These are phyloP conservation scores for Ceratobasidium sp. DNA, from an alignment of 1,284 basidiomycete genomes.

Conservation along the genomic window DNA sequence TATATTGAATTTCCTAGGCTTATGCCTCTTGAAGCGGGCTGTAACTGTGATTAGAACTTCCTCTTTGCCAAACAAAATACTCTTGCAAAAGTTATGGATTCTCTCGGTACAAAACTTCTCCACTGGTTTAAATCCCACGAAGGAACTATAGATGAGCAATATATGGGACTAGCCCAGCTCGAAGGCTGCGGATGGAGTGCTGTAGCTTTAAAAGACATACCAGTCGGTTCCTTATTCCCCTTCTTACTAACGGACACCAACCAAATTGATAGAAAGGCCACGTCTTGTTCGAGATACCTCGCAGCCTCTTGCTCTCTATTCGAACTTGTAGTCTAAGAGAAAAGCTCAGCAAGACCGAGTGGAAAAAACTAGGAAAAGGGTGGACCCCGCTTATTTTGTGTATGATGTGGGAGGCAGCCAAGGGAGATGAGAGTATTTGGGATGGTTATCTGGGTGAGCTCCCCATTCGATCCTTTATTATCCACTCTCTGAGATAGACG, in stretches of 20 bases:
- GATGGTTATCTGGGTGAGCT: conserved; percentile 74
- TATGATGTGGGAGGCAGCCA: conserved; percentile 93
- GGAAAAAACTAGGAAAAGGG: conserved; percentile 77
- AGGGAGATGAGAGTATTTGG: conserved; percentile 74
- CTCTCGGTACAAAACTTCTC: conserved; percentile 14
- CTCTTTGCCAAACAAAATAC: no score
- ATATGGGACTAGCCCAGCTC: conserved; percentile 28
- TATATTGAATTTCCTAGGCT: no score
- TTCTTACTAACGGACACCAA: neutral
- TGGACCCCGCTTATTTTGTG: conserved; percentile 93
- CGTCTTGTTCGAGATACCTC: conserved; percentile 87
- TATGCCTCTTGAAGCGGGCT: no score
- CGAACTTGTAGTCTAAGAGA: conserved; percentile 77
- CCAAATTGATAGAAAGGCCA: conserved; percentile 70
- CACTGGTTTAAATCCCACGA: conserved; percentile 32
- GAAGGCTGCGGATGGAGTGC: conserved; percentile 31
- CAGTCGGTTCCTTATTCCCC: conserved; percentile 10
- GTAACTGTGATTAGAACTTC: no score
- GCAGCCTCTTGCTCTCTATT: conserved; percentile 82
- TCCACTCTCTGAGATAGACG: neutral
- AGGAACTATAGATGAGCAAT: conserved; percentile 26
- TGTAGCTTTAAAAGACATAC: conserved; percentile 31
- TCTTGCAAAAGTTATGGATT: neutral
- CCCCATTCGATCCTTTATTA: neutral
- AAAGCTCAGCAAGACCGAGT: conserved; percentile 71